Conservation (phyloP, 164 flowering plant genomes). For the Saururus chinensis region DNA sequence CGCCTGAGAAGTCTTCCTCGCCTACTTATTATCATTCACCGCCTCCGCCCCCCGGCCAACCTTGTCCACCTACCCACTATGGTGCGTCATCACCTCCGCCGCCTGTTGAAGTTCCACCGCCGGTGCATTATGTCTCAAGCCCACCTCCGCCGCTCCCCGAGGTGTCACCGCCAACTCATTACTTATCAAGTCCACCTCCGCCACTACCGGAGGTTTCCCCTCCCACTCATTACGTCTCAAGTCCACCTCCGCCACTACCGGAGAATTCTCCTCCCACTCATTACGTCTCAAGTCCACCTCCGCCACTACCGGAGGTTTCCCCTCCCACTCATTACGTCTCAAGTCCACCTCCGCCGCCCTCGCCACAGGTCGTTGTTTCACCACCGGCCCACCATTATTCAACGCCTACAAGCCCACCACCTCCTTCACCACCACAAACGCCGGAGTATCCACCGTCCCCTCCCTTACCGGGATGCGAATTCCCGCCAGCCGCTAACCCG, state of each 20-base stretch:
- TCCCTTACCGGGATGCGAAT: constrained; percentile 1
- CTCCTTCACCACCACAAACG: background rate
- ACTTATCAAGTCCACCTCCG: constrained; percentile 4
- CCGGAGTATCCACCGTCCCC: constrained; percentile 4
- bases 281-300: constrained; percentile 12
- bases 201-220: constrained; percentile 12
- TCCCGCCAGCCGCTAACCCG: background rate
- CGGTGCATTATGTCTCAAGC: background rate
- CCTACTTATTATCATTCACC: constrained; percentile 2
- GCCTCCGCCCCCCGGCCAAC: constrained; percentile 11
- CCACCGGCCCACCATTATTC: constrained; percentile 1
- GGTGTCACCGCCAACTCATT: constrained; percentile 4
- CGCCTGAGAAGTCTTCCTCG: background rate
- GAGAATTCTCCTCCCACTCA: constrained; percentile 12
- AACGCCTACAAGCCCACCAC: background rate
- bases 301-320: constrained; percentile 7
- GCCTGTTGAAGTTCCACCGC: no score
- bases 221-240: background rate
- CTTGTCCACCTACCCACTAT: no score
- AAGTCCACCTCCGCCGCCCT: background rate
- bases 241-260: constrained; percentile 12
- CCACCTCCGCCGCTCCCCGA: constrained; percentile 6
- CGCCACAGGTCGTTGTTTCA: background rate
- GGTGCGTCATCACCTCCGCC: constrained; percentile 8
- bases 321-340: background rate